Base-by-base conservation (phyloP, 179 eudicot genomes). In the Actinidia chinensis region DNA sequence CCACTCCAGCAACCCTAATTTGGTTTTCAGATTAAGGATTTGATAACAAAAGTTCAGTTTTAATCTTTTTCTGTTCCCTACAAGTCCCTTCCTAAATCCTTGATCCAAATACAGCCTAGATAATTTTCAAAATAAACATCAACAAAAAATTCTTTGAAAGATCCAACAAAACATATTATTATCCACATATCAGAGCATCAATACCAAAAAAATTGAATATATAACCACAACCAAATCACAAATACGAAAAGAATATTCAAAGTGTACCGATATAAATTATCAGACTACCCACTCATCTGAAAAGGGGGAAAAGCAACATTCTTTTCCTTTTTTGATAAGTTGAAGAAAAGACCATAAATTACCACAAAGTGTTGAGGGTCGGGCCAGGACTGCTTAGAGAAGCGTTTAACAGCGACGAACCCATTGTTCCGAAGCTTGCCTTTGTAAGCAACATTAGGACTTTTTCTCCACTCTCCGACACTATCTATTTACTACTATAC, bases 381-480 rank as follows among this genome's bases (percentile, higher is more conserved):
- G 40, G 98, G 98, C 98, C 97, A 93, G 9, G 98, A 92, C 78
- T 84, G 95, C 84, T 91, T 92, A 11, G 98, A 93, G 79, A 93
- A 93, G 59, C 98, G 93, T 78, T 93, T 93, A 63, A 93, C 80
- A 75, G 98, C 97, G 56, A 92, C 89, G 61, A 90, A 81, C 23
- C 85, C 75, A 83, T 86, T 92, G 68, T 76, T 85, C 44, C 86
- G 79, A 64, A 94, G 89, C 77, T 84, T 92, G 33, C 95, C 97
- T 87, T 85, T 91, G 73, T 93, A 94, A 76, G 92, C 93, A 74
- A 92, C 91, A 89, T 94, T 94, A 8, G 98, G 98, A 54, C 97
- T 86, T 92, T 92, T 76, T 93, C 97, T 10, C 98, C 98, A 79
- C 98, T 91, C 87, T 94, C 97, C 20, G 98, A 92, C 48, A 92